phyloP scores from a whole-genome alignment of 2,329 filamentous ascomycete species.

The Ceratocystis cacaofunesta region DNA sequence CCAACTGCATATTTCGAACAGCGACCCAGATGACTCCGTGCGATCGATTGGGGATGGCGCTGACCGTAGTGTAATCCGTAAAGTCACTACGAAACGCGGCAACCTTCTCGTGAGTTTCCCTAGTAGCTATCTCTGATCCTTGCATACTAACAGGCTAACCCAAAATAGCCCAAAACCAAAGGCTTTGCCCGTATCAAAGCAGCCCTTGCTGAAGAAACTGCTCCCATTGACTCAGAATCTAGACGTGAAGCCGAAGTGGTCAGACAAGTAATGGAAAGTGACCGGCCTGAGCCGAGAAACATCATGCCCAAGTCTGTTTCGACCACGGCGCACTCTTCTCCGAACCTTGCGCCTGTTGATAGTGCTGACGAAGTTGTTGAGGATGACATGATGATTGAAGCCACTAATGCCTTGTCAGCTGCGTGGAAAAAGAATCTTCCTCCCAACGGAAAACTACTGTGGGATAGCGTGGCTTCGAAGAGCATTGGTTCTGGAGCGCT shows the following conservation, averaged over 20 bases:
- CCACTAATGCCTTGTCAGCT: constrained; percentile 31
- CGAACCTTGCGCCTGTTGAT: constrained; percentile 49
- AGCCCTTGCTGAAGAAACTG: constrained; percentile 72
- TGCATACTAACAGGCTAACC: constrained; percentile 21
- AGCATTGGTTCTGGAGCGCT: constrained; percentile 39
- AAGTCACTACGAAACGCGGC: constrained; percentile 70
- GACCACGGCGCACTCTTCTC: constrained; percentile 52
- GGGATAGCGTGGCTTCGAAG: constrained; percentile 11
- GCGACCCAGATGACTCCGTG: constrained; percentile 46
- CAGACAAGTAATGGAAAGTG: constrained; percentile 82
- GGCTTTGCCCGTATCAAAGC: constrained; percentile 87
- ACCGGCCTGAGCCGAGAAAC: constrained; percentile 44
- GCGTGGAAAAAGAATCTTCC: constrained; percentile 13
- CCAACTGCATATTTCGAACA: constrained; percentile 67
- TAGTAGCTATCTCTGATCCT: not conserved
- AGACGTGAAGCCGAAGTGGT: constrained; percentile 90
- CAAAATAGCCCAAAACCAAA: constrained; percentile 73
- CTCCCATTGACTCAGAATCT: constrained; percentile 77
- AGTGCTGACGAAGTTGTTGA: constrained; percentile 54
- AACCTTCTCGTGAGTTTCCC: constrained; percentile 60
- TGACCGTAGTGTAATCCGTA: constrained; percentile 62
- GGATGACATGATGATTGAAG: constrained; percentile 51
- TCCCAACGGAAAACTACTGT: constrained; percentile 13
- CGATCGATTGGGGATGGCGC: constrained; percentile 55
- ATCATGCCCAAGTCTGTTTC: constrained; percentile 27